Conservation (phyloP, 1,139 yeast species). For the Blastobotrys capitulatus region DNA sequence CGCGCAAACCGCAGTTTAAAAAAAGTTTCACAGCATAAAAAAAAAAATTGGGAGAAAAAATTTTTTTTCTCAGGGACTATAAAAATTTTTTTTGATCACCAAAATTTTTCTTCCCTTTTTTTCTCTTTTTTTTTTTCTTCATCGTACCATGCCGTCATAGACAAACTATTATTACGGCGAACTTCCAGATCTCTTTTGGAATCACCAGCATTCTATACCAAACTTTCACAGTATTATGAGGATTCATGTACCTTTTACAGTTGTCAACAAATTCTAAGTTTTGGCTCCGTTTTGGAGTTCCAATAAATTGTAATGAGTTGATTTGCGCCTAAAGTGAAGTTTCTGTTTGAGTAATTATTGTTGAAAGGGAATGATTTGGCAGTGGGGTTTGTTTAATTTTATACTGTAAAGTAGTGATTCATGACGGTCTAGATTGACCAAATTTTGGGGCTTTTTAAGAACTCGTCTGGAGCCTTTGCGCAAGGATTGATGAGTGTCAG, state of each 20-base stretch:
- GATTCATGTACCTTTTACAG: too few relatives aligned
- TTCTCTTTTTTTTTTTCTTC: slow-evolving; percentile 11
- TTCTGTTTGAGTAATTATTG: neutral
- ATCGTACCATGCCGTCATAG: slow-evolving; percentile 14
- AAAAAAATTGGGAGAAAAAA: neutral
- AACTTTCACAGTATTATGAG: neutral
- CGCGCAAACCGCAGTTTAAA: too few relatives aligned
- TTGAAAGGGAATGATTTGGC: neutral
- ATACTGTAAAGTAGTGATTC: slow-evolving; percentile 32
- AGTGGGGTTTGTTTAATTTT: neutral
- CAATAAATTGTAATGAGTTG: slow-evolving; percentile 1
- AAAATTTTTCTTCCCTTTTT: slow-evolving; percentile 11
- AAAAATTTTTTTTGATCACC: neutral
- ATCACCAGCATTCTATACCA: neutral
- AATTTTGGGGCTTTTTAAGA: slow-evolving; percentile 42
- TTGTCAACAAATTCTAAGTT: too few relatives aligned
- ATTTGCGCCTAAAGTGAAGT: neutral
- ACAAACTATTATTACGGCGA: slow-evolving; percentile 19
- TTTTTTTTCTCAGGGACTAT: neutral
- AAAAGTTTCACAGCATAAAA: too few relatives aligned
- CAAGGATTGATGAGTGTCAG: slow-evolving; percentile 55
- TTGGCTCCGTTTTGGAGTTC: slow-evolving; percentile 1
- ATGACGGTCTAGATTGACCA: slow-evolving; percentile 41
- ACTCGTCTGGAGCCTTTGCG: slow-evolving; percentile 45
- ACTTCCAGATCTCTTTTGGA: neutral